Base-by-base conservation (phyloP, 177 flowering plant genomes). In the Tripterygium wilfordii region DNA sequence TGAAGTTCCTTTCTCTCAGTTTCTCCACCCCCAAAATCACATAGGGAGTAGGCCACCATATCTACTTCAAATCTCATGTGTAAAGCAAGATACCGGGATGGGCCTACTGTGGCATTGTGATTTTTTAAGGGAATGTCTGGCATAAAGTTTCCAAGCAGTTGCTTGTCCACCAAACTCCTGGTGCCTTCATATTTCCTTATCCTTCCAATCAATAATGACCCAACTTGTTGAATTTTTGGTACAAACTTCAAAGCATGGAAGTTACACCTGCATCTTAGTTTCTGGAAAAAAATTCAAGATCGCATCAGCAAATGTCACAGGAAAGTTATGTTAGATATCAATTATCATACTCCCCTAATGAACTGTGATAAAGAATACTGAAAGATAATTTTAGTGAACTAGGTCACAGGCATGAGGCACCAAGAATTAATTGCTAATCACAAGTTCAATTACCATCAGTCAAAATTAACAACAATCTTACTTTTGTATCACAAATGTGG, bases 1-100 rank as follows among this genome's bases (percentile, higher is more conserved):
- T 81, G 79, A 38, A 94, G 86, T 53, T 94, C 92, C 60, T 67
- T 77, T 42, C 43, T 72, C 72, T 94, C 99, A 19, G 43, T 61
- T 57, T 79, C 82, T 35, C 96, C 97, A 44, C 97, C 97, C 26
- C 97, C 99, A 68, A 94, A 94, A 12, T 79, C 91, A 67, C 99
- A 94, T 30, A 70, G 52, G 7, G 99, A 94, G 50, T 94, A 89
- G 24, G 97, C 95, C 45, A 94, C 89, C 97, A 89, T 94, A 36
- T 89, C 99, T 39, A 76, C 70, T 70, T 94, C 99, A 63, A 89
- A 89, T 57, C 99, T 82, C 71, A 94, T 58, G 61, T 89, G 99
- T 70, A 94, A 69, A 53, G 97, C 89, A 46, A 92, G 84, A 69
- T 86, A 92, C 50, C 62, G 80, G 6, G 71, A 60, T 51, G 77